phyloP scores from a whole-genome alignment of 805 yeast genomes.

The Lachancea sp. region DNA sequence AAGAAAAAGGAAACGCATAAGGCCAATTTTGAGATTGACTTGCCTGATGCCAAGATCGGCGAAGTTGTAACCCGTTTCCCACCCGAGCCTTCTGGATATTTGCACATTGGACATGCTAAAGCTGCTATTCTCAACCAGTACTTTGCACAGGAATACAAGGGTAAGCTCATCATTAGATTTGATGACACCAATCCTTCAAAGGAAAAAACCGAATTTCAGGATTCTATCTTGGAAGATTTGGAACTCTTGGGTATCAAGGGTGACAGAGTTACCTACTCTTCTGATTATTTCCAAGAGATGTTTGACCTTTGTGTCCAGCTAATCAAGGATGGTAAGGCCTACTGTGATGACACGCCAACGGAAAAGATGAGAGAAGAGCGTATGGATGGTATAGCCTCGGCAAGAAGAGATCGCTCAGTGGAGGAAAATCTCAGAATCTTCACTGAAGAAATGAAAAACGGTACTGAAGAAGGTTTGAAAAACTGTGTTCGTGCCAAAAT shows the following conservation, averaged over 20 bases:
- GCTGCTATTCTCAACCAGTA: slow-evolving; percentile 96
- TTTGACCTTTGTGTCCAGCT: slow-evolving; percentile 75
- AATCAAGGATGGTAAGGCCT: slow-evolving; percentile 94
- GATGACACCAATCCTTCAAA: slow-evolving; percentile 98
- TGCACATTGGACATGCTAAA: slow-evolving; percentile 98
- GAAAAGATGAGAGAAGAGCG: slow-evolving; percentile 98
- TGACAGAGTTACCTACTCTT: slow-evolving; percentile 80
- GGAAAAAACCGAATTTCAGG: slow-evolving; percentile 92
- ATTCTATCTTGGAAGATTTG: slow-evolving; percentile 89
- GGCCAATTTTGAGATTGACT: slow-evolving; percentile 91
- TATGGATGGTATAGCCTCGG: slow-evolving; percentile 92
- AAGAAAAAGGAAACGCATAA: slow-evolving; percentile 80
- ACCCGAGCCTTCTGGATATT: slow-evolving; percentile 96
- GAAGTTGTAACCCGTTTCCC: slow-evolving; percentile 98
- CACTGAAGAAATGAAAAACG: slow-evolving; percentile 87
- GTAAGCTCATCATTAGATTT: slow-evolving; percentile 92
- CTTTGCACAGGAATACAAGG: slow-evolving; percentile 92
- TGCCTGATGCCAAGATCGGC: slow-evolving; percentile 87
- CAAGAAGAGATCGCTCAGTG: slow-evolving; percentile 84
- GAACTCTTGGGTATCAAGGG: slow-evolving; percentile 87
- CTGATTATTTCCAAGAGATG: slow-evolving; percentile 90
- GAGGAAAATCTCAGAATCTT: slow-evolving; percentile 87
- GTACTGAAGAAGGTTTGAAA: slow-evolving; percentile 86
- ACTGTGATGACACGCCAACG: slow-evolving; percentile 92
- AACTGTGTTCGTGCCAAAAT: slow-evolving; percentile 96